Percentiles rank a stretch among this genome's conserved stretches.
These are phyloP conservation scores for Trifolium repens DNA, from an alignment of 306 rosid species.

Conservation along the genomic window DNA sequence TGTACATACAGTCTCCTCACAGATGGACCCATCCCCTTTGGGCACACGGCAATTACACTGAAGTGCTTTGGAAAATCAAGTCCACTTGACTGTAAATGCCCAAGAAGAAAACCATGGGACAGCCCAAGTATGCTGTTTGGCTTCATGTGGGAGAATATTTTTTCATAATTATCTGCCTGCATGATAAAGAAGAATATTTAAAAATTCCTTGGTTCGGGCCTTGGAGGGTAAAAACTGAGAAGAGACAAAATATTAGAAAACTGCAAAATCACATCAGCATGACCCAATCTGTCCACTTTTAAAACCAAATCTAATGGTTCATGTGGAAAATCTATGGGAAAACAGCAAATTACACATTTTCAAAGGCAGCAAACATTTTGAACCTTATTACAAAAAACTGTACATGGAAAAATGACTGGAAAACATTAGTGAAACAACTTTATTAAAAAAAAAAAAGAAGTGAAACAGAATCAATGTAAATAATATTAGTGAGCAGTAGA, in stretches of 20 bases:
- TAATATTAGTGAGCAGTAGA: neutral
- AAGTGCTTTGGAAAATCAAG: conserved; percentile 85
- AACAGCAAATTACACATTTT: neutral
- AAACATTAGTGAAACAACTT: neutral
- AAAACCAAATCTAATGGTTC: conserved; percentile 1
- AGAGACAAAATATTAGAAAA: neutral
- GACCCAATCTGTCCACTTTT: neutral
- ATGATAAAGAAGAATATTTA: conserved; percentile 34
- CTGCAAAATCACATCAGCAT: conserved; percentile 12
- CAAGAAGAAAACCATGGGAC: conserved; percentile 97
- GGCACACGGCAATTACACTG: conserved; percentile 97
- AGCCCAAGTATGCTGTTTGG: conserved; percentile 96
- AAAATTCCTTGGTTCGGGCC: neutral
- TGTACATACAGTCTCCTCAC: conserved; percentile 97
- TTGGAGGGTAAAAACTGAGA: neutral
- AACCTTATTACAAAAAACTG: neutral
- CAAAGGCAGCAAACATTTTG: conserved; percentile 8
- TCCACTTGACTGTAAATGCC: conserved; percentile 90
- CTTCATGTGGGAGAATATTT: conserved; percentile 83
- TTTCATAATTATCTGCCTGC: conserved; percentile 93
- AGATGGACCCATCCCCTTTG: conserved; percentile 99
- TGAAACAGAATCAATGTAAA: conserved; percentile 9
- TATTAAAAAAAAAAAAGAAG: neutral
- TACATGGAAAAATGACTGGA: neutral
- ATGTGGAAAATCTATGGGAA: neutral